Percentiles rank a stretch among this genome's conserved stretches.
Evolutionary conservation across 805 yeast species (phyloP).

Genomic region (Saccharomyces mikatae): DNA sequence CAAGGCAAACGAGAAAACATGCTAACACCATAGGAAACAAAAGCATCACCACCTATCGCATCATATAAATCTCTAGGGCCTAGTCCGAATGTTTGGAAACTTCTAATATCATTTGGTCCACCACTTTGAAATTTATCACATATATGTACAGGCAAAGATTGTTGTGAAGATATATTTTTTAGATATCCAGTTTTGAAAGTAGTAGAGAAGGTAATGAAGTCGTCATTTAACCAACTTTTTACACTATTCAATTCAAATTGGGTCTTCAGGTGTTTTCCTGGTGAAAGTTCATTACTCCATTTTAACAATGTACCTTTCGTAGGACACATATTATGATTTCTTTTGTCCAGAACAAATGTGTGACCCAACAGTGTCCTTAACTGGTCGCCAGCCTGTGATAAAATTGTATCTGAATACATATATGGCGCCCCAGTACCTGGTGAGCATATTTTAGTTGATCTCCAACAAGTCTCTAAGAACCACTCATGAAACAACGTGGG

Average conservation of each 20-base stretch:
- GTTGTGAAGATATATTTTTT: slow-evolving; percentile 30
- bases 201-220: slow-evolving; percentile 39
- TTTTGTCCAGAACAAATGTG: slow-evolving; percentile 33
- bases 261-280: slow-evolving; percentile 19
- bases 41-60: slow-evolving; percentile 61
- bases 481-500: slow-evolving; percentile 40
- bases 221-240: slow-evolving; percentile 20
- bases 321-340: slow-evolving; percentile 39
- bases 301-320: slow-evolving; percentile 37
- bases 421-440: background rate
- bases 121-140: slow-evolving; percentile 81
- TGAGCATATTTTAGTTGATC: slow-evolving; percentile 36
- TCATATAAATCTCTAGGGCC: slow-evolving; percentile 53
- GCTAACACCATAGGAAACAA: slow-evolving; percentile 48
- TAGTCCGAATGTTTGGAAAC: slow-evolving; percentile 57
- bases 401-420: slow-evolving; percentile 38
- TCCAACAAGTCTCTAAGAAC: slow-evolving; percentile 36
- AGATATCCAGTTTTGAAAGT: slow-evolving; percentile 51
- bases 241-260: slow-evolving; percentile 27
- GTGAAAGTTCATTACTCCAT: slow-evolving; percentile 39
- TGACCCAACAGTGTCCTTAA: slow-evolving; percentile 48
- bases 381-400: slow-evolving; percentile 54
- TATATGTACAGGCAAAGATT: slow-evolving; percentile 40
- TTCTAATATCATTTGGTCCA: slow-evolving; percentile 65
- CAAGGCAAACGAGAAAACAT: slow-evolving; percentile 56